Evolutionary conservation across 2,329 filamentous ascomycete genomes (phyloP).

Genomic region (Microsporum audouinii): DNA sequence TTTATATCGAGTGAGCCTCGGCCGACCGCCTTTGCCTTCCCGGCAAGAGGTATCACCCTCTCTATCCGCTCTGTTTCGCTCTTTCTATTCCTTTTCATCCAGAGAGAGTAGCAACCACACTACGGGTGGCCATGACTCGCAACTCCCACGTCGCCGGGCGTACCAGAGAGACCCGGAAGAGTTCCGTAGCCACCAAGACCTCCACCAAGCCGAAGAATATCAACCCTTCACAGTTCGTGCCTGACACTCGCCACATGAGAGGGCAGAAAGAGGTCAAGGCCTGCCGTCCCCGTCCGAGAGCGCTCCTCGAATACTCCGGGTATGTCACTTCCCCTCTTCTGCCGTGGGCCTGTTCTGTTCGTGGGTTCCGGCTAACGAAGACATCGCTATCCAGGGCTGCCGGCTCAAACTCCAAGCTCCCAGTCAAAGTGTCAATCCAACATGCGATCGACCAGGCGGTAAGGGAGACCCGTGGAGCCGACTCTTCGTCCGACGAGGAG

Average conservation of each 20-base stretch:
- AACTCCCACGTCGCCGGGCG: neutral
- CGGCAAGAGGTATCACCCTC: neutral
- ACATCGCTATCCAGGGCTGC: neutral
- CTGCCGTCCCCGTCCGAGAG: neutral
- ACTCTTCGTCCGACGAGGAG: neutral
- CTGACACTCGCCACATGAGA: constrained; percentile 20
- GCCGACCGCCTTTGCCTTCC: neutral
- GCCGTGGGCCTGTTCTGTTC: neutral
- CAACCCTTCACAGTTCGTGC: constrained; percentile 13
- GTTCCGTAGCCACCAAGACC: neutral
- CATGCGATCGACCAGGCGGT: constrained; percentile 1
- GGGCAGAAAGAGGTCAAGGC: constrained; percentile 1
- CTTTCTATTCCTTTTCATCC: neutral
- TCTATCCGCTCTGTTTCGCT: neutral
- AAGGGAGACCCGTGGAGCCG: neutral
- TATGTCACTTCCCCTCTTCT: neutral
- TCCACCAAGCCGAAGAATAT: neutral
- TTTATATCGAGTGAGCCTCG: neutral
- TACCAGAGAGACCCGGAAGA: neutral
- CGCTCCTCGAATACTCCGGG: neutral
- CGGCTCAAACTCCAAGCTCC: neutral
- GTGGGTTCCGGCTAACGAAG: neutral
- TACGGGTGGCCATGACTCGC: neutral
- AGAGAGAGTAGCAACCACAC: neutral
- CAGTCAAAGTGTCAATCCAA: constrained; percentile 1